Base-by-base conservation (phyloP, 306 rosid species). In the Fragaria nilgerrensis region DNA sequence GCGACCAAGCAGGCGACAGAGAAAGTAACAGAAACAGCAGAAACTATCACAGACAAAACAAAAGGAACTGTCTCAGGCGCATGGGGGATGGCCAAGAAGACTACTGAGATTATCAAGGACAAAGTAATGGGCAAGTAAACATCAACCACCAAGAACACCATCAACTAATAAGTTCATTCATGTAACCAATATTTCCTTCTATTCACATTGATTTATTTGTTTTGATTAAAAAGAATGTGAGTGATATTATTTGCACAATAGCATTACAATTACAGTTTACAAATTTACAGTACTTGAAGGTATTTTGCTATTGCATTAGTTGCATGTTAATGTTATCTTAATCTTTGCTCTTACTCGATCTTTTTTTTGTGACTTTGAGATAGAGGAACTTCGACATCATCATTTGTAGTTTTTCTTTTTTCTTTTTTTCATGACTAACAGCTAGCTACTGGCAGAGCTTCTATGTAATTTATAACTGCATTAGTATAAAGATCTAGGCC, bases 51-150 rank as follows among this genome's bases (percentile, higher is more conserved):
- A 15, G 77, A 80, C 7, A 86, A 84, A 78, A 76, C 85, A 55
- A 84, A 88, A 67, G 84, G 81, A 22, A 81, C 80, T 3, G 80
- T 82, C 49, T 44, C 82, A 17, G 68, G 87, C 0, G 88, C 80
- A 48, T 75, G 80, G 82, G 88, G 81, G 68, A 47, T 84, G 2
- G 88, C 89, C 36, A 84, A 86, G 77, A 78, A 80, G 64, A 47
- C 88, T 11, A 48, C 87, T 3, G 90, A 78, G 37, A 50, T 84
- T 62, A 75, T 85, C 77, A 85, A 88, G 77, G 86, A 88, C 77
- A 79, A 73, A 72, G 59, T 86, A 36, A 4, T 74, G 19, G 92
- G 79, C 39, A 78, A 85, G 56, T 77, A 7, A 39, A 22, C 45
- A 64, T 64, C 14, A n/a, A 17, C 13, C 44, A 9, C 27, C 61